Percentiles rank a stretch among this genome's conserved stretches.
Conservation (phyloP, 225 moss, liverwort and hornwort genomes). For the Polytrichum formosum region DNA sequence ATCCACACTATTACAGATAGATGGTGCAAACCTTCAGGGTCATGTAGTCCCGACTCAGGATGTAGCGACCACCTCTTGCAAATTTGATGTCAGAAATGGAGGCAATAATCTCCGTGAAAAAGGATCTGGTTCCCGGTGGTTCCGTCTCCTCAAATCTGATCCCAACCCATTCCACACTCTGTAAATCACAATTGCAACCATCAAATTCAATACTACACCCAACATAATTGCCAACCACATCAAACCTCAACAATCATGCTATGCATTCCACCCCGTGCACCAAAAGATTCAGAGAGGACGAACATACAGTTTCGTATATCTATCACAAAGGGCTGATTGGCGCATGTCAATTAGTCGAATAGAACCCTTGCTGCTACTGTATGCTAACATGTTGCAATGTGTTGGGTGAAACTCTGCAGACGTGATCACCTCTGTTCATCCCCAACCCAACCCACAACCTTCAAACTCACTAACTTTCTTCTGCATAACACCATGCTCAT, state of each 20-base stretch:
- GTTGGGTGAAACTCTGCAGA: slow-evolving; percentile 97
- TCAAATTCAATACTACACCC: too few relatives aligned
- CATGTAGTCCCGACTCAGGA: slow-evolving; percentile 98
- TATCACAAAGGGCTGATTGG: slow-evolving; percentile 99
- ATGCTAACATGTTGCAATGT: slow-evolving; percentile 97
- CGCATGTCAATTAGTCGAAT: slow-evolving; percentile 99
- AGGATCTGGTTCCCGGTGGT: slow-evolving; percentile 92
- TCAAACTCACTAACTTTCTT: too few relatives aligned
- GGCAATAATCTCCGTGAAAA: slow-evolving; percentile 98
- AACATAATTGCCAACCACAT: too few relatives aligned
- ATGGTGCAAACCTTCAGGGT: slow-evolving; percentile 72
- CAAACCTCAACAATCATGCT: neutral
- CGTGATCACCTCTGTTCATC: slow-evolving; percentile 89
- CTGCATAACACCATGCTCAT: too few relatives aligned
- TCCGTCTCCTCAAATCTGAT: slow-evolving; percentile 96
- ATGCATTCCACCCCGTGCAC: neutral
- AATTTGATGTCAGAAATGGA: slow-evolving; percentile 99
- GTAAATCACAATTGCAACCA: too few relatives aligned
- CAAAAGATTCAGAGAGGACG: slow-evolving; percentile 4
- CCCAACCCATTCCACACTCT: neutral
- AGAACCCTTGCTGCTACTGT: slow-evolving; percentile 99
- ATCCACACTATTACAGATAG: neutral
- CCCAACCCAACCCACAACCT: slow-evolving; percentile 18
- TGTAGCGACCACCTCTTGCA: slow-evolving; percentile 97
- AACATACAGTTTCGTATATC: slow-evolving; percentile 90